Conservation (phyloP, 371 early-diverging fungal genomes). For the Mucor irregularis region DNA sequence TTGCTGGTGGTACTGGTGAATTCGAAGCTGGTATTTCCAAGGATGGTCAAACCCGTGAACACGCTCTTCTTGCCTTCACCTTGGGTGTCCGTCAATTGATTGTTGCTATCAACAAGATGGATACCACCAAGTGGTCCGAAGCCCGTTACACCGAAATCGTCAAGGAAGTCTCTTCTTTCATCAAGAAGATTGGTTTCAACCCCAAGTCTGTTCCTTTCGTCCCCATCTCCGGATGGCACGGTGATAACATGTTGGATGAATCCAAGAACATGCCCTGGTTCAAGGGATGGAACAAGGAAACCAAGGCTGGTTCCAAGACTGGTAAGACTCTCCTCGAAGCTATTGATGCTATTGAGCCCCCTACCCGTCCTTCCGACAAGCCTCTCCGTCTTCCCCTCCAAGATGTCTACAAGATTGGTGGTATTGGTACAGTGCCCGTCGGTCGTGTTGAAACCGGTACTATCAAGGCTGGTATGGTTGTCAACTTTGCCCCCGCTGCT, state of each 20-base stretch:
- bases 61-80: slow-evolving; percentile 96
- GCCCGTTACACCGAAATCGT: slow-evolving; percentile 92
- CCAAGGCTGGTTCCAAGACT: slow-evolving; percentile 76
- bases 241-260: slow-evolving; percentile 96
- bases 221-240: slow-evolving; percentile 97
- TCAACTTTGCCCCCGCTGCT: slow-evolving; percentile 86
- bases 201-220: slow-evolving; percentile 90
- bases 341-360: slow-evolving; percentile 94
- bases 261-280: slow-evolving; percentile 93
- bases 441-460: slow-evolving; percentile 98
- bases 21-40: slow-evolving; percentile 99
- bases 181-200: slow-evolving; percentile 95
- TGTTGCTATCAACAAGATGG: slow-evolving; percentile 99
- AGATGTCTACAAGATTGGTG: slow-evolving; percentile 98
- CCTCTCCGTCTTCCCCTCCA: slow-evolving; percentile 97
- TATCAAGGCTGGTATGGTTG: slow-evolving; percentile 91
- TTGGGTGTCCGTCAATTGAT: slow-evolving; percentile 97
- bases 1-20: slow-evolving; percentile 93
- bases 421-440: slow-evolving; percentile 95
- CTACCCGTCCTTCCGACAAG: slow-evolving; percentile 88
- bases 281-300: slow-evolving; percentile 93
- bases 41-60: slow-evolving; percentile 99
- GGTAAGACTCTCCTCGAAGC: slow-evolving; percentile 95
- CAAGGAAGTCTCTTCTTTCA: slow-evolving; percentile 91
- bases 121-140: slow-evolving; percentile 93